These are phyloP conservation scores for Coemansia sp. DNA, from an alignment of 192 early-diverging fungal species.

Conservation along the genomic window DNA sequence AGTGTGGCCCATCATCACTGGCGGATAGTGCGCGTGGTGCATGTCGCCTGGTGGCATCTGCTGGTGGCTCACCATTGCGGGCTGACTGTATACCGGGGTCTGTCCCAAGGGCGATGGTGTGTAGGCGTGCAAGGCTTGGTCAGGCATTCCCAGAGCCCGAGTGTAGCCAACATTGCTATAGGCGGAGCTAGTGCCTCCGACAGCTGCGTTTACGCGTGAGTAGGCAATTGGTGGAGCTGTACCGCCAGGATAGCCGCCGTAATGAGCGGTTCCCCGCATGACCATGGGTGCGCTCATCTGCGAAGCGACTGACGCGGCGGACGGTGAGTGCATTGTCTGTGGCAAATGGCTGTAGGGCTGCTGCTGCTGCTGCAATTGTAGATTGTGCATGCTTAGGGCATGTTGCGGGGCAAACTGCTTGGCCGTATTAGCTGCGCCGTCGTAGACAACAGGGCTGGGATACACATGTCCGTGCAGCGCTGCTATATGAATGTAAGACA, in stretches of 20 bases:
- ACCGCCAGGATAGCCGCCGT: neutral
- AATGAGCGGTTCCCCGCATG: neutral
- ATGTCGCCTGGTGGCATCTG: neutral
- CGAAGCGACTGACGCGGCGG: neutral
- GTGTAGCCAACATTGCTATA: conserved; percentile 24
- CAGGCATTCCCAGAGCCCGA: conserved; percentile 6
- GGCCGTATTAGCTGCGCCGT: neutral
- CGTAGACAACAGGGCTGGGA: neutral
- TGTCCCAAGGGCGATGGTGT: conserved; percentile 42
- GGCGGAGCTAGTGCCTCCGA: neutral
- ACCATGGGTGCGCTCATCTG: conserved; percentile 1
- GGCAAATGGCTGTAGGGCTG: neutral
- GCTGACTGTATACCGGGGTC: conserved; percentile 14
- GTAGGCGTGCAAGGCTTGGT: conserved; percentile 12
- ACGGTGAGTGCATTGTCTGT: neutral
- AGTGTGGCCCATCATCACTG: neutral
- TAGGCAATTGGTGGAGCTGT: conserved; percentile 22
- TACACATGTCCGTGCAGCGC: neutral
- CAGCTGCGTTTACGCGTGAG: neutral
- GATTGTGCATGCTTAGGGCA: neutral
- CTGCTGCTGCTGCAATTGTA: conserved; percentile 10
- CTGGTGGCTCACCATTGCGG: conserved; percentile 7
- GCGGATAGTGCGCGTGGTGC: neutral
- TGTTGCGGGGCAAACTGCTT: neutral
- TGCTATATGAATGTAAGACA: conserved; percentile 1